These are phyloP conservation scores for Ogataea parapolymorpha DNA, from an alignment of 805 yeast genomes.

Conservation along the genomic window DNA sequence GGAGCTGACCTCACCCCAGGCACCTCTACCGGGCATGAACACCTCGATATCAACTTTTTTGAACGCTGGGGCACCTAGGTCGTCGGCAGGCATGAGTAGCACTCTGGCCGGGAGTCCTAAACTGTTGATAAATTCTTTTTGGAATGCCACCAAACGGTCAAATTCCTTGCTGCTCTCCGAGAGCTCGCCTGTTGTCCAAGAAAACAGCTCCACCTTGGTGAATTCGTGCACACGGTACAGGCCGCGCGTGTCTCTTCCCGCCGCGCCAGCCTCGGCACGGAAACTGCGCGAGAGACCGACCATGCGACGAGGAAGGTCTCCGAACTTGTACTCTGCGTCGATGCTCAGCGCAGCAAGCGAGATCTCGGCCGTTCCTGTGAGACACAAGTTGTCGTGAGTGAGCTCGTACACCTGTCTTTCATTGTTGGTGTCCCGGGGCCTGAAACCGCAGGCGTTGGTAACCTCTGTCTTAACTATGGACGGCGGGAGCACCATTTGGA, in stretches of 20 bases:
- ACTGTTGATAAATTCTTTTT: constrained; percentile 56
- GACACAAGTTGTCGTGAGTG: constrained; percentile 46
- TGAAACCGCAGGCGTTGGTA: constrained; percentile 88
- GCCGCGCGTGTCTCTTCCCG: constrained; percentile 91
- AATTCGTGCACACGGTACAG: constrained; percentile 94
- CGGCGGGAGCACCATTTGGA: constrained; percentile 75
- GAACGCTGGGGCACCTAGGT: constrained; percentile 90
- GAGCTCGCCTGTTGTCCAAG: constrained; percentile 50
- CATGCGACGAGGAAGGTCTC: constrained; percentile 51
- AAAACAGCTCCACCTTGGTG: constrained; percentile 88
- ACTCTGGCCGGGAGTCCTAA: constrained; percentile 81
- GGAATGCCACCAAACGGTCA: constrained; percentile 60
- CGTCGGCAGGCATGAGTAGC: constrained; percentile 84
- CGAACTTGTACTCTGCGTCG: constrained; percentile 32
- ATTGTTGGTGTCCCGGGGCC: constrained; percentile 83
- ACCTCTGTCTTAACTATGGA: constrained; percentile 76
- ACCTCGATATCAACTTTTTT: constrained; percentile 93
- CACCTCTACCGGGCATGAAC: constrained; percentile 95
- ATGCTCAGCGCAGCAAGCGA: constrained; percentile 81
- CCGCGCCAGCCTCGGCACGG: constrained; percentile 96
- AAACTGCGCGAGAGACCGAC: constrained; percentile 86
- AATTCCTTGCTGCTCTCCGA: constrained; percentile 45
- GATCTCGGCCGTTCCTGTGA: constrained; percentile 95
- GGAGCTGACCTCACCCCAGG: constrained; percentile 90
- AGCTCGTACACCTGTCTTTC: constrained; percentile 83